phyloP scores from a whole-genome alignment of 805 yeast species.

The Metschnikowia colocasiae region DNA sequence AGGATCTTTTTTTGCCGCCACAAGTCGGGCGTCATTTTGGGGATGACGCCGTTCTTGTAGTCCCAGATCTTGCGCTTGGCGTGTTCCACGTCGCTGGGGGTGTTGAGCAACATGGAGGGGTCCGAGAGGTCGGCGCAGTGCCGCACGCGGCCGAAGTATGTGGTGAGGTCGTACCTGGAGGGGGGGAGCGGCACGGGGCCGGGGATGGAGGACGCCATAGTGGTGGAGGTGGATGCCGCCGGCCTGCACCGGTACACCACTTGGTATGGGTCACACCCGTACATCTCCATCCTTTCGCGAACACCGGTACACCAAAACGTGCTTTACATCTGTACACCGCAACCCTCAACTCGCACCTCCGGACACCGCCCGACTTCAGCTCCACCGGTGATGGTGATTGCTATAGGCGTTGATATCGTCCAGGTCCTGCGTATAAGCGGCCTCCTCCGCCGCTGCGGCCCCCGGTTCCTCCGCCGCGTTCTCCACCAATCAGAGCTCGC shows the following conservation, averaged over 20 bases:
- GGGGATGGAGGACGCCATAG: conserved; percentile 80
- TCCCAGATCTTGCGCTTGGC: conserved; percentile 68
- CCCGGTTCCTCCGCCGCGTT: conserved; percentile 37
- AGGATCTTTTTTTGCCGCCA: conserved; percentile 86
- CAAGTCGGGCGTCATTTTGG: conserved; percentile 68
- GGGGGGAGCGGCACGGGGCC: conserved; percentile 79
- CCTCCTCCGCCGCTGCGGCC: conserved; percentile 30
- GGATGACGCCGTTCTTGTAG: conserved; percentile 65
- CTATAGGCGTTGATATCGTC: conserved; percentile 59
- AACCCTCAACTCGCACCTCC: no score
- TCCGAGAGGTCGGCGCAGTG: conserved; percentile 93
- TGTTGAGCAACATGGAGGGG: conserved; percentile 82
- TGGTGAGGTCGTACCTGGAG: conserved; percentile 71
- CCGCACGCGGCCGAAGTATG: conserved; percentile 91
- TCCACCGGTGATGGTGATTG: conserved; percentile 20
- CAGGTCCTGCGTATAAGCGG: conserved; percentile 42
- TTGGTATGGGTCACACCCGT: background rate
- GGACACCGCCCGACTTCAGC: no score
- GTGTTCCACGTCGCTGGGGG: conserved; percentile 54
- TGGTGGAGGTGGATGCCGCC: no score
- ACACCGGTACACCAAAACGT: background rate
- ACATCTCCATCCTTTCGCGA: no score
- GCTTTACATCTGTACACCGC: no score
- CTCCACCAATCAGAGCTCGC: conserved; percentile 50
- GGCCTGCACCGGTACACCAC: no score